Evolutionary conservation across 2,329 filamentous ascomycete genomes (phyloP).

Genomic region (Pyricularia pennisetigena): DNA sequence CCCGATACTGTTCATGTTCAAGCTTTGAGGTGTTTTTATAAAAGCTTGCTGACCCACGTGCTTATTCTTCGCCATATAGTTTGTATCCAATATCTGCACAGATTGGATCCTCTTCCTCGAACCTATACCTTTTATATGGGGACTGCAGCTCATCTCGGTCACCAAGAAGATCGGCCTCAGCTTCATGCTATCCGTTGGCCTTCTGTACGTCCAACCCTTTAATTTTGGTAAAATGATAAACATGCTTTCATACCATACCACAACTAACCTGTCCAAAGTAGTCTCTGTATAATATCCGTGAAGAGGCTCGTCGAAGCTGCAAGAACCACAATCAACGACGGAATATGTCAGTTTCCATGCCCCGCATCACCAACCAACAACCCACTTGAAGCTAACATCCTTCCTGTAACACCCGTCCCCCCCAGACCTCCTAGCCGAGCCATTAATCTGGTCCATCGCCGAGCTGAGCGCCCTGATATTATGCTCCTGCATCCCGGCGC

Average conservation of each 20-base stretch:
- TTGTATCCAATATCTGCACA: conserved; percentile 7
- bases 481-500: conserved; percentile 10
- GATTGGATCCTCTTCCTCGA: conserved; percentile 9
- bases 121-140: conserved; percentile 9
- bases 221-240: background rate
- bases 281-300: background rate
- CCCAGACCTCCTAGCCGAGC: background rate
- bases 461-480: conserved; percentile 11
- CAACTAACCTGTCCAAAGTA: background rate
- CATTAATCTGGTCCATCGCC: conserved; percentile 11
- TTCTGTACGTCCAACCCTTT: background rate
- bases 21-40: too few species aligned
- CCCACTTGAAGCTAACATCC: background rate
- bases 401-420: background rate
- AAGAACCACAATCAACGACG: background rate
- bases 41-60: too few species aligned
- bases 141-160: conserved; percentile 7
- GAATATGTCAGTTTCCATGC: background rate
- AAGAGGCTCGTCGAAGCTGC: background rate
- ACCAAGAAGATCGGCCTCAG: conserved; percentile 8
- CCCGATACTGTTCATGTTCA: too few species aligned
- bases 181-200: conserved; percentile 6
- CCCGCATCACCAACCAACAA: background rate
- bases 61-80: background rate
- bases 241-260: background rate